Conservation (phyloP, 192 early-diverging fungal genomes). For the Oehlia diaphana region DNA sequence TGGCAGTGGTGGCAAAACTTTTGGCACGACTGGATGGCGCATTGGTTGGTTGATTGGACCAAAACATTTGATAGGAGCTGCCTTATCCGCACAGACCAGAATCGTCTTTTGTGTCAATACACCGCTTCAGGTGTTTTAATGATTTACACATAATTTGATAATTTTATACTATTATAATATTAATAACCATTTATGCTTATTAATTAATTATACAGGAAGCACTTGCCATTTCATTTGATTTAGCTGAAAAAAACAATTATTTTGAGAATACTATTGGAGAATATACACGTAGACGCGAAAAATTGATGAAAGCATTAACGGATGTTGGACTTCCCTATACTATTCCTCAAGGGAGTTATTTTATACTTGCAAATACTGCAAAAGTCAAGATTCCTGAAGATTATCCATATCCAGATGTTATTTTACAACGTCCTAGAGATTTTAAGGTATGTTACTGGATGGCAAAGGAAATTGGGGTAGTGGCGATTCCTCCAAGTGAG, state of each 20-base stretch:
- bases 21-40: constrained; percentile 97
- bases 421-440: constrained; percentile 63
- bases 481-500: constrained; percentile 87
- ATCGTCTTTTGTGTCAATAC: constrained; percentile 88
- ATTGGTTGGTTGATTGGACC: constrained; percentile 91
- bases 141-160: neutral
- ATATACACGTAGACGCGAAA: constrained; percentile 74
- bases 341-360: constrained; percentile 91
- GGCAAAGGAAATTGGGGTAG: constrained; percentile 86
- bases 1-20: constrained; percentile 90
- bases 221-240: constrained; percentile 69
- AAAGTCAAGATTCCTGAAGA: constrained; percentile 63
- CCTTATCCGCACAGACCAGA: constrained; percentile 86
- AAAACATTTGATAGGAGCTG: constrained; percentile 64
- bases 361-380: constrained; percentile 82
- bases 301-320: constrained; percentile 66
- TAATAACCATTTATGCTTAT: neutral
- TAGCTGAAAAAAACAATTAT: constrained; percentile 59
- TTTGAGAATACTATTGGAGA: constrained; percentile 66
- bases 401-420: constrained; percentile 56
- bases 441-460: constrained; percentile 84
- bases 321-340: constrained; percentile 75
- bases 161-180: neutral
- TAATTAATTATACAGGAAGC: constrained; percentile 50
- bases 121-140: constrained; percentile 70